A percentile compares a stretch with the other conserved stretches of the same genome.
Evolutionary conservation across 345 rosid species (phyloP).

Genomic region (Rhodomyrtus tomentosa): DNA sequence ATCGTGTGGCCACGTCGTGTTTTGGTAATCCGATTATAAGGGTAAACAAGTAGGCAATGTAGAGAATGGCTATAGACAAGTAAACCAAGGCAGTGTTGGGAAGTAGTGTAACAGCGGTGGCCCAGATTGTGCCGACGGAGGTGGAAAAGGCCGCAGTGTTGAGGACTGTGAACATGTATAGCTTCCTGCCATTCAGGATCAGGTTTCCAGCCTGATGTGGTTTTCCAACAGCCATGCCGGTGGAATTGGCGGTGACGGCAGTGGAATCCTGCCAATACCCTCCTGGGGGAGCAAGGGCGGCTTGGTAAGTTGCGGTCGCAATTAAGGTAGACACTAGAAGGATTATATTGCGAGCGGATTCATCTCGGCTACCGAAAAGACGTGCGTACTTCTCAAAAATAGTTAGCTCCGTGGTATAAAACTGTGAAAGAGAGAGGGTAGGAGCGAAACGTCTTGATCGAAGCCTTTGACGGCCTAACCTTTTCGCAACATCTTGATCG

Average conservation of each 20-base stretch:
- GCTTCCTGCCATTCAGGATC: neutral
- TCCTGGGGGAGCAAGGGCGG: neutral
- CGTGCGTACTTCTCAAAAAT: rapidly evolving
- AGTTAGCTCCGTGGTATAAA: neutral
- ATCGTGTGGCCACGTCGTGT: neutral
- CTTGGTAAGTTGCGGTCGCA: neutral
- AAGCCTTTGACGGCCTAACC: neutral
- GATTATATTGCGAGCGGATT: neutral
- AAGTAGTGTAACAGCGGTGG: neutral
- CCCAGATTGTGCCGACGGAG: too few species aligned
- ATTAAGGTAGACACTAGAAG: neutral
- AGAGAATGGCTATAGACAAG: neutral
- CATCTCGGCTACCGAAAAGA: neutral
- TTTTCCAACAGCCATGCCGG: neutral
- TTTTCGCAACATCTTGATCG: neutral
- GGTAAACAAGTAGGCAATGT: rapidly evolving
- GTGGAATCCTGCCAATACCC: neutral
- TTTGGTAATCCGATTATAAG: neutral
- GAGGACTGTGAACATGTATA: neutral
- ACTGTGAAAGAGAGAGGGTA: neutral
- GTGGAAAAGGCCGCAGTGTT: too few species aligned
- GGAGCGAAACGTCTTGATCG: rapidly evolving
- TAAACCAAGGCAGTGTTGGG: neutral
- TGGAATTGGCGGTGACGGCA: neutral
- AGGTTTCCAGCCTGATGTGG: neutral